A percentile compares a stretch with the other conserved stretches of the same genome.
phyloP scores from a whole-genome alignment of 2,329 filamentous ascomycete genomes.

The Pestalotiopsis fici region DNA sequence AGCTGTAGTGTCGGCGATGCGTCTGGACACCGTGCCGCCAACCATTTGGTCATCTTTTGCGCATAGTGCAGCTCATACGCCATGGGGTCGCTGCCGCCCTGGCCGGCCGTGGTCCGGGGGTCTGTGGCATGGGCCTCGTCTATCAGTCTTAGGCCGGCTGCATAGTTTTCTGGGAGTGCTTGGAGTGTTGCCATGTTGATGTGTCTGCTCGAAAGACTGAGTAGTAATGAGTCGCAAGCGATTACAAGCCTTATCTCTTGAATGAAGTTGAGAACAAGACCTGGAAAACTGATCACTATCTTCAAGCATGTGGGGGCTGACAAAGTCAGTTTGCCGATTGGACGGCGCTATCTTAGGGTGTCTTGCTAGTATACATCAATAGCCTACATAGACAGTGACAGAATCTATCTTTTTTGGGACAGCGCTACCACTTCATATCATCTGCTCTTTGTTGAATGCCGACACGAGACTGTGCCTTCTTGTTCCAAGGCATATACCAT shows the following conservation, averaged over 20 bases:
- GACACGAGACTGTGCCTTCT: too few species aligned
- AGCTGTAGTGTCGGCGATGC: conserved; percentile 70
- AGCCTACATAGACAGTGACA: background rate
- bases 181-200: conserved; percentile 1
- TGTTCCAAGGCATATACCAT: too few species aligned
- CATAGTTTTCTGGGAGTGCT: conserved; percentile 38
- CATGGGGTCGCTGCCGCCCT: conserved; percentile 19
- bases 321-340: conserved; percentile 7
- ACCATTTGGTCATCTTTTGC: conserved; percentile 75
- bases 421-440: too few species aligned
- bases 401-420: too few species aligned
- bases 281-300: background rate
- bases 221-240: background rate
- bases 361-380: background rate
- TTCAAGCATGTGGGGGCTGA: conserved; percentile 3
- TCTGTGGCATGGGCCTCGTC: conserved; percentile 73
- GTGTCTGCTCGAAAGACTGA: background rate
- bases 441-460: too few species aligned
- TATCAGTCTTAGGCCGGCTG: conserved; percentile 64
- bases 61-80: conserved; percentile 81
- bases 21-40: conserved; percentile 58
- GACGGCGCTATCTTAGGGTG: conserved; percentile 1
- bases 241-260: background rate
- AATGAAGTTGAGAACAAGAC: background rate
- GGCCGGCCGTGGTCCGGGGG: conserved; percentile 55